Base-by-base conservation (phyloP, 495 filamentous ascomycete species). In the Daldinia bambusicola region DNA sequence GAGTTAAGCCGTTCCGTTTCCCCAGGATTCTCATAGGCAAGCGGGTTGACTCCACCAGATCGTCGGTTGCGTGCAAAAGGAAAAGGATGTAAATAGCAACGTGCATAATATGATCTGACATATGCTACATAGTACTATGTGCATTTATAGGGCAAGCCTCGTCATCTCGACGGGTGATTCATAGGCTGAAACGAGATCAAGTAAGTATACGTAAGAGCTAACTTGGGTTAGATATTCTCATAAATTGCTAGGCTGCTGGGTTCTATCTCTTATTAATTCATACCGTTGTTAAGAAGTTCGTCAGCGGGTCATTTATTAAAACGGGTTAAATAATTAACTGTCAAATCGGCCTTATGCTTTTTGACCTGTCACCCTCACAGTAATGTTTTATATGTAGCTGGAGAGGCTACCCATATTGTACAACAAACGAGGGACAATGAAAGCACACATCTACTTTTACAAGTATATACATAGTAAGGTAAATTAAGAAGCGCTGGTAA, bases 71-170 rank as follows among this genome's bases (percentile, higher is more conserved):
- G 34, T 64, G 55, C 50, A 64, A 53, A 53, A 36, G 34, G 41
- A 63, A 53, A 58, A 34, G 32, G 20, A 58, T 30, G 55, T 48
- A 65, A 66, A 66, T 57, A 68, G 56, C 40, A 56, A 32, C 22
- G 18, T 52, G 56, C 56, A 66, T 62, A 52, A 63, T 41, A 65
- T 70, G 68, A 66, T 66, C 68, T 66, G 55, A 70, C 68, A 63
- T 66, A 38, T 37, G 34, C 34, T 36, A 36, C 34, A 36, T 36
- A 36, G 5, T 65, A 45, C n/a, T n/a, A n/a, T n/a, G n/a, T n/a
- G n/a, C 26, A 3, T 26, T 26, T 52, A 38, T 63, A 63, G 45
- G 26, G 56, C 53, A 8, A 60, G 45, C 38, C 60, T 53, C 53
- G 41, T 48, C 43, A 48, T 31, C 45, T 26, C 22, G 41, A 55